These are phyloP conservation scores for Ambrosiella cleistominuta DNA, from an alignment of 2,329 filamentous ascomycete genomes.

Conservation along the genomic window DNA sequence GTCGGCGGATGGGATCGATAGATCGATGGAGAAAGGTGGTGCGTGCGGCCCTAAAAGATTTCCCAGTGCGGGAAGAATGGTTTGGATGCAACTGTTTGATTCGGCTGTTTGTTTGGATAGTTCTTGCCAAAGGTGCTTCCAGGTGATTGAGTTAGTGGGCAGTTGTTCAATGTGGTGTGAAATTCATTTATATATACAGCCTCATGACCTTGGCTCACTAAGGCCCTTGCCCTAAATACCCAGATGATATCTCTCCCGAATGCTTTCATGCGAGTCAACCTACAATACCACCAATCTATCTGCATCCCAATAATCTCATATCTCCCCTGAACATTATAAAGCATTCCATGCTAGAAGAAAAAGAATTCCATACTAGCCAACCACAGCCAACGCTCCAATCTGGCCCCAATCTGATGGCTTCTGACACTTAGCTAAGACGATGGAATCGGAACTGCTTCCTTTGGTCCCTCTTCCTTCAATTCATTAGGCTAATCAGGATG, in stretches of 20 bases:
- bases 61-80: neutral
- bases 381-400: neutral
- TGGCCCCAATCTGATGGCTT: neutral
- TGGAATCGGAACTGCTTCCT: neutral
- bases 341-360: neutral
- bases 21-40: neutral
- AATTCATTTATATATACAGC: too few species aligned
- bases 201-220: neutral
- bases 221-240: neutral
- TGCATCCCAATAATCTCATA: neutral
- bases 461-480: too few species aligned
- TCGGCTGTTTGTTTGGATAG: neutral
- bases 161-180: too few species aligned
- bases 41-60: neutral
- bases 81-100: neutral
- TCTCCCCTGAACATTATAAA: neutral
- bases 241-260: neutral
- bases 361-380: too few species aligned
- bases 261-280: neutral
- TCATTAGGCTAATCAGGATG: too few species aligned
- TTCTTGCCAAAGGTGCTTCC: neutral
- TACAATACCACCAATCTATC: neutral
- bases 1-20: neutral
- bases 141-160: too few species aligned
- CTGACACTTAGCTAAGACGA: neutral